Evolutionary conservation across 2,329 filamentous ascomycete species (phyloP).

Genomic region (Aspergillus luchuensis): DNA sequence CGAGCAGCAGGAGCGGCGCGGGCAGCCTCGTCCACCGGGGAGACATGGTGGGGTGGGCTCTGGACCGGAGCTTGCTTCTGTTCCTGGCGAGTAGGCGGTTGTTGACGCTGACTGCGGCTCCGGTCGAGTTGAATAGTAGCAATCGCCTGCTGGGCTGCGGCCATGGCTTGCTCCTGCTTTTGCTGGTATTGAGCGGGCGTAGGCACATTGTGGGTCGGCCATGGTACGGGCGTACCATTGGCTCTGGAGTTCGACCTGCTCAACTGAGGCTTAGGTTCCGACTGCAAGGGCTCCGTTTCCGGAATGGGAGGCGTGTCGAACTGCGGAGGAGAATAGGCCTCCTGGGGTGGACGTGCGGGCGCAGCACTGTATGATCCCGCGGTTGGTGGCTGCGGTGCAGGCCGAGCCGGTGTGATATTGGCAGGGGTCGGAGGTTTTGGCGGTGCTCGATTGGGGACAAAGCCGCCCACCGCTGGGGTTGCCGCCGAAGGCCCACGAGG

Average conservation of each 20-base stretch:
- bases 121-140: conserved; percentile 68
- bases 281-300: conserved; percentile 61
- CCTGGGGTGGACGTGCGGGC: conserved; percentile 59
- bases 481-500: conserved; percentile 54
- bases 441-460: conserved; percentile 80
- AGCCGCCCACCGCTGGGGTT: conserved; percentile 57
- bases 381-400: conserved; percentile 46
- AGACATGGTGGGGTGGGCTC: conserved; percentile 40
- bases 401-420: conserved; percentile 43
- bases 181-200: conserved; percentile 55
- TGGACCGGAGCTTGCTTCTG: conserved; percentile 38
- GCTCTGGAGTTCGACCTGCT: conserved; percentile 69
- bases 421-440: conserved; percentile 72
- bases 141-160: conserved; percentile 76
- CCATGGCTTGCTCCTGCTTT: conserved; percentile 83
- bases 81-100: conserved; percentile 58
- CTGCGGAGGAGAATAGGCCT: conserved; percentile 44
- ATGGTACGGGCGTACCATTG: conserved; percentile 57
- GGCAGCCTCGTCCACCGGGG: conserved; percentile 31
- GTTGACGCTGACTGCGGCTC: conserved; percentile 71
- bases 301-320: conserved; percentile 54
- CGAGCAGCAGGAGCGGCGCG: conserved; percentile 60
- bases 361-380: conserved; percentile 40
- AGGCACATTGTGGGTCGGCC: conserved; percentile 42
- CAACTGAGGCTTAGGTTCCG: conserved; percentile 60